phyloP scores from a whole-genome alignment of 345 rosid species.

The Barbarea vulgaris region DNA sequence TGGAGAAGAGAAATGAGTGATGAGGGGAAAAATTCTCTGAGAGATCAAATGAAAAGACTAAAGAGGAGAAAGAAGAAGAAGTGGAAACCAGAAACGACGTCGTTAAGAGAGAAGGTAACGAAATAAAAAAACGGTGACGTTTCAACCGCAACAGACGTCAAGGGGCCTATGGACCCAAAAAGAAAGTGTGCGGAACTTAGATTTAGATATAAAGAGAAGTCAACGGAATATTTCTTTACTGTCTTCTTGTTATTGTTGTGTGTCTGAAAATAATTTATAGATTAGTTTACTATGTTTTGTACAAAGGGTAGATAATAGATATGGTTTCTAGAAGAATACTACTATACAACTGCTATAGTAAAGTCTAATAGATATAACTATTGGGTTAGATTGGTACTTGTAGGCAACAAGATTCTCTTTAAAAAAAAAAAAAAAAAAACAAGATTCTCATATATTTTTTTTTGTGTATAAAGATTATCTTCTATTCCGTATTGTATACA shows the following conservation, averaged over 20 bases:
- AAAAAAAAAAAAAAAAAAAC: too few species aligned
- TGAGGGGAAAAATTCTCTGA: background rate
- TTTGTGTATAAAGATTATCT: background rate
- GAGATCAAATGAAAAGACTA: constrained; percentile 26
- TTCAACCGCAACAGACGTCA: constrained; percentile 13
- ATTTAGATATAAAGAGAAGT: background rate
- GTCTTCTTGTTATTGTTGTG: background rate
- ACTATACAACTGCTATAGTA: background rate
- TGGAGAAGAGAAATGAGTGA: constrained; percentile 1
- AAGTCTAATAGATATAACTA: background rate
- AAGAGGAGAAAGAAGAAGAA: constrained; percentile 22
- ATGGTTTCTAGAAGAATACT: background rate
- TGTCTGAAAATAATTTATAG: background rate
- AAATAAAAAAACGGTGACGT: constrained; percentile 20
- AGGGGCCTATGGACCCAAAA: constrained; percentile 18
- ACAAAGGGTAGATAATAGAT: background rate
- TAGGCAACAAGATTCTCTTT: background rate
- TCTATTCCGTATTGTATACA: background rate
- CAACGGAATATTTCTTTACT: constrained; percentile 14
- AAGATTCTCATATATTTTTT: too few species aligned
- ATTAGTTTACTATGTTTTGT: background rate
- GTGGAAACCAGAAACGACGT: constrained; percentile 20
- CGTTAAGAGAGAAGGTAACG: background rate
- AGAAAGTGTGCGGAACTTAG: background rate
- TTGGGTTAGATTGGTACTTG: background rate